Conservation (phyloP, 148 eudicot genomes). For the Polygonum maritimum region DNA sequence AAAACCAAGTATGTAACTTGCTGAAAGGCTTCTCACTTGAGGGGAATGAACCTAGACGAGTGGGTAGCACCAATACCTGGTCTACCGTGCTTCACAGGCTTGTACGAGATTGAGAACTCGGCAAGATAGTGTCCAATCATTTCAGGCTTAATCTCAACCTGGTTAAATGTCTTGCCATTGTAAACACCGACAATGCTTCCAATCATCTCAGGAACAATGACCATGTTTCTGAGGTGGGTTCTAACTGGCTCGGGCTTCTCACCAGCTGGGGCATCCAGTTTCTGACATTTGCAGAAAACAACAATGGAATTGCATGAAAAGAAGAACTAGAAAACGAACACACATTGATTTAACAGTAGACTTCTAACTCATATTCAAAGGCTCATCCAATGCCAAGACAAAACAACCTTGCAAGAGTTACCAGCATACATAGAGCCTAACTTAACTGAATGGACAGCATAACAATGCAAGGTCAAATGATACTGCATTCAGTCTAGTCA, state of each 20-base stretch:
- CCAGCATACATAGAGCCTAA: background rate
- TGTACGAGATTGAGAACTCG: conserved; percentile 52
- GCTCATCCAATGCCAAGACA: background rate
- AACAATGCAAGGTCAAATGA: too few species aligned
- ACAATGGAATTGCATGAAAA: background rate
- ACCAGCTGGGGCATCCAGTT: conserved; percentile 54
- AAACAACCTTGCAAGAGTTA: background rate
- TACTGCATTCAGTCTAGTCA: too few species aligned
- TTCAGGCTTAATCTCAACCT: conserved; percentile 55
- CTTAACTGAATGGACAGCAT: background rate
- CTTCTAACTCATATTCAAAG: background rate
- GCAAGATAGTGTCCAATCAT: conserved; percentile 60
- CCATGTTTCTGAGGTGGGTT: conserved; percentile 50
- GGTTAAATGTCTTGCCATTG: conserved; percentile 53
- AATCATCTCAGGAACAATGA: conserved; percentile 66
- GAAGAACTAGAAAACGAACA: background rate
- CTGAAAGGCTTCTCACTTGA: conserved; percentile 24
- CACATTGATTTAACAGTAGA: background rate
- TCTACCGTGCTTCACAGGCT: conserved; percentile 64
- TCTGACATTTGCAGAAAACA: conserved; percentile 15
- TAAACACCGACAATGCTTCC: conserved; percentile 50
- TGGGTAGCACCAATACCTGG: conserved; percentile 74
- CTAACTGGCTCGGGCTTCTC: conserved; percentile 51
- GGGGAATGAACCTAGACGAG: conserved; percentile 65
- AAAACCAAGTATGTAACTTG: background rate